Evolutionary conservation across 495 filamentous ascomycete genomes (phyloP).

Genomic region (Chlorociboria aeruginascens): DNA sequence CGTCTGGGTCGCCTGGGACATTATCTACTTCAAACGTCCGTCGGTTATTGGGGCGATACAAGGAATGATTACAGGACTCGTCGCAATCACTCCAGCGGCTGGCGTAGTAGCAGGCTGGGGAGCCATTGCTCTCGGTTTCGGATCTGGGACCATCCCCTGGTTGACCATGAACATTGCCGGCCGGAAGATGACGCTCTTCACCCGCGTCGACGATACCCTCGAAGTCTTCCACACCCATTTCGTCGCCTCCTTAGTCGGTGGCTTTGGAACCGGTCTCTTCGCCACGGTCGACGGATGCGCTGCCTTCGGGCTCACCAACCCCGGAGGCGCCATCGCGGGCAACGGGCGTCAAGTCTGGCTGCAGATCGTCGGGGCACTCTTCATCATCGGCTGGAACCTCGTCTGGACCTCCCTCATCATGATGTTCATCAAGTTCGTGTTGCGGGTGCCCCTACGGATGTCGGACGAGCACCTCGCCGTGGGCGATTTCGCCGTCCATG

Average conservation of each 20-base stretch:
- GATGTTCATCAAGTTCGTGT: conserved; percentile 42
- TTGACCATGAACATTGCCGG: conserved; percentile 39
- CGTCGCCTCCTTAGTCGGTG: conserved; percentile 37
- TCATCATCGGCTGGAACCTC: conserved; percentile 43
- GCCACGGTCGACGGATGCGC: conserved; percentile 36
- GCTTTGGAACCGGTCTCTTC: conserved; percentile 41
- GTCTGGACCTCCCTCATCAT: conserved; percentile 42
- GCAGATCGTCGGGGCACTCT: conserved; percentile 41
- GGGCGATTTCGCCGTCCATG: conserved; percentile 40
- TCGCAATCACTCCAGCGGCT: conserved; percentile 44
- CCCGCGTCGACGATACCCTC: conserved; percentile 38
- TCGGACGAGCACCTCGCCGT: conserved; percentile 32
- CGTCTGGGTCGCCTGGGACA: conserved; percentile 34
- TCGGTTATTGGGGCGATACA: conserved; percentile 41
- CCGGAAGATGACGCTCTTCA: conserved; percentile 29
- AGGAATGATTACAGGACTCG: conserved; percentile 42
- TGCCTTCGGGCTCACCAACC: conserved; percentile 36
- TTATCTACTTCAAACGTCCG: conserved; percentile 36
- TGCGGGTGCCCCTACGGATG: conserved; percentile 38
- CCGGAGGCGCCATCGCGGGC: conserved; percentile 39
- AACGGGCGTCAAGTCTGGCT: conserved; percentile 41
- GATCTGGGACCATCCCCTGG: conserved; percentile 40
- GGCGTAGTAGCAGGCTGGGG: conserved; percentile 46
- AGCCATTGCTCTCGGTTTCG: conserved; percentile 37
- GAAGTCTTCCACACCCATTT: conserved; percentile 43